A percentile compares a stretch with the other conserved stretches of the same genome.
Evolutionary conservation across 805 yeast species (phyloP).

Genomic region (Zygosaccharomyces bailii): DNA sequence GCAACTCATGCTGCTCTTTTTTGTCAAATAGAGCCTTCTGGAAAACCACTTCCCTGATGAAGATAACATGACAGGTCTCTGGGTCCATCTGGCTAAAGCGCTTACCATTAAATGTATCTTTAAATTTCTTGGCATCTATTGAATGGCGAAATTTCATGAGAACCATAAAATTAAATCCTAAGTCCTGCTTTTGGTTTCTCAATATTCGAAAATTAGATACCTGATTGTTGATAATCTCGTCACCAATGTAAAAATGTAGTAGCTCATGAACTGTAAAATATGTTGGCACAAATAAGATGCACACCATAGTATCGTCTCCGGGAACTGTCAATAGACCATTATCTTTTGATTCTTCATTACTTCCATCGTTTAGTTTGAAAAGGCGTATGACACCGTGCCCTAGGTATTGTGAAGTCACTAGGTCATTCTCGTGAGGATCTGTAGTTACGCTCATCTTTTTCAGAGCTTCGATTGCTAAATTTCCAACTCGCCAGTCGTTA

Average conservation of each 20-base stretch:
- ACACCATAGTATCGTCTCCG: slow-evolving; percentile 65
- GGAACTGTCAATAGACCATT: slow-evolving; percentile 29
- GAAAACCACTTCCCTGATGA: slow-evolving; percentile 57
- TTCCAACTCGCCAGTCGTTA: slow-evolving; percentile 22
- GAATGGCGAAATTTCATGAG: slow-evolving; percentile 66
- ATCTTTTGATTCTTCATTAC: slow-evolving; percentile 18
- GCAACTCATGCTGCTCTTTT: slow-evolving; percentile 42
- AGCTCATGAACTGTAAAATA: slow-evolving; percentile 84
- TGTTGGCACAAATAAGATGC: slow-evolving; percentile 82
- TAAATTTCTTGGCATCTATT: slow-evolving; percentile 59
- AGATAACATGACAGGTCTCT: slow-evolving; percentile 75
- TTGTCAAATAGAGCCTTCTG: slow-evolving; percentile 27
- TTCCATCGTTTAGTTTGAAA: slow-evolving; percentile 50
- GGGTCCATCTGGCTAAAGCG: slow-evolving; percentile 85
- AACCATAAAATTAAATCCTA: slow-evolving; percentile 58
- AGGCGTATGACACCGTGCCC: slow-evolving; percentile 75
- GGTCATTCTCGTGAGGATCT: slow-evolving; percentile 17
- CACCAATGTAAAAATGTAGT: slow-evolving; percentile 63
- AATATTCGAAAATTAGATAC: slow-evolving; percentile 73
- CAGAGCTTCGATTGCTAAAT: slow-evolving; percentile 9
- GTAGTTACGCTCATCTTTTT: slow-evolving; percentile 8
- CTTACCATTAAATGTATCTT: slow-evolving; percentile 63
- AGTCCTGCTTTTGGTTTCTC: slow-evolving; percentile 56
- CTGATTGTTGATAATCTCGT: slow-evolving; percentile 50
- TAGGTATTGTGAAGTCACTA: slow-evolving; percentile 50